These are phyloP conservation scores for Rhynchospora breviuscula DNA, from an alignment of 176 grass and related monocot genomes.

Conservation along the genomic window DNA sequence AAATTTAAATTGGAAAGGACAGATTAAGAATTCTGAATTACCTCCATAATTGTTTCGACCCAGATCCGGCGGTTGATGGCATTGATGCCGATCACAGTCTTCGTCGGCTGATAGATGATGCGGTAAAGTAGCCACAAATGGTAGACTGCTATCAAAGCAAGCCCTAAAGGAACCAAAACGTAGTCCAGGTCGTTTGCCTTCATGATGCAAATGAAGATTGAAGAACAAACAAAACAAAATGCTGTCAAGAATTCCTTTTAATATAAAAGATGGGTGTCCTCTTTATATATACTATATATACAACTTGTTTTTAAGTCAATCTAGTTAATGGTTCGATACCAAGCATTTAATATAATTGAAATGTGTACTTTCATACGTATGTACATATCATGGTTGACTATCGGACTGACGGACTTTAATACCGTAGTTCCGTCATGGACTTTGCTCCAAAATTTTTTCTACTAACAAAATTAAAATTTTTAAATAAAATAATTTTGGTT, in stretches of 20 bases:
- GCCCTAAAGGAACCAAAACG: slow-evolving; percentile 39
- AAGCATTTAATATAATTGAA: too few relatives aligned
- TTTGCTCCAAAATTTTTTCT: too few relatives aligned
- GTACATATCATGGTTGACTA: too few relatives aligned
- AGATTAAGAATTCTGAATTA: neutral
- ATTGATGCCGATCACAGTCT: slow-evolving; percentile 75
- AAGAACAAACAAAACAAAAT: neutral
- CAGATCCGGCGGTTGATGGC: slow-evolving; percentile 88
- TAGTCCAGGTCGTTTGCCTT: slow-evolving; percentile 35
- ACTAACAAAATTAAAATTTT: too few relatives aligned
- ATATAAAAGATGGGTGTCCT: neutral
- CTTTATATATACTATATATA: neutral
- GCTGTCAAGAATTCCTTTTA: neutral
- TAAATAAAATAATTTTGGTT: too few relatives aligned
- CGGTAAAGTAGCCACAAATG: slow-evolving; percentile 66
- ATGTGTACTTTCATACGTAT: too few relatives aligned
- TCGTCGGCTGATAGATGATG: slow-evolving; percentile 36
- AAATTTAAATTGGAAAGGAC: neutral
- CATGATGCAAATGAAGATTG: slow-evolving; percentile 11
- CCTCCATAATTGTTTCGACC: slow-evolving; percentile 79
- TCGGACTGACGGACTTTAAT: too few relatives aligned
- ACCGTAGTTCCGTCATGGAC: too few relatives aligned
- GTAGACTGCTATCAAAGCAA: slow-evolving; percentile 20
- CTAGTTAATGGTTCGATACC: too few relatives aligned
- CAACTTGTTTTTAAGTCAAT: too few relatives aligned